Base-by-base conservation (phyloP, 345 rosid genomes). In the Gossypium arboreum region DNA sequence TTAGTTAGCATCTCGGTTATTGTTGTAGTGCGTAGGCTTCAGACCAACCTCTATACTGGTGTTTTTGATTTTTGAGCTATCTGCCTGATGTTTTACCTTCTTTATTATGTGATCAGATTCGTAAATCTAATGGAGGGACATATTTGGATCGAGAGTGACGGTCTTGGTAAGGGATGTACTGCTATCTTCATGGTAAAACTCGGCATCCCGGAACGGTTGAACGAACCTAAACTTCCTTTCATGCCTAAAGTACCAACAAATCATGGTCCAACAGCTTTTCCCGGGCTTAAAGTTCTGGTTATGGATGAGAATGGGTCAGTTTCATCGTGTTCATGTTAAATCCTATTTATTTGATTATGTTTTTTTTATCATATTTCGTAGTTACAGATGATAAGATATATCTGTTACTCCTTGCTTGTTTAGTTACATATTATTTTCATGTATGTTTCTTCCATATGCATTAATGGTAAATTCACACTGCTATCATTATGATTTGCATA, bases 101-200 rank as follows among this genome's bases (percentile, higher is more conserved):
- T 34, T 34, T 34, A 34, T 34, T 57, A 58, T 76, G 60, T 78
- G 76, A 75, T 71, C 83, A 95, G 99, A 88, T 95, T 93, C 83
- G 98, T 95, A 72, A 87, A 84, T 89, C 94, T 95, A 71, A 93
- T 95, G 99, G 97, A 84, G 72, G 99, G 99, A 71, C 89, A 95
- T 62, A 89, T 95, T 74, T 93, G 97, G 99, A 83, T 95, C 73
- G 99, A 95, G 80, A 93, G 98, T 41, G 97, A 93, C 52, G 99
- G 99, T 76, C 81, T 89, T 71, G 98, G 98, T 73, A 93, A 93
- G 82, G 99, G 99, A 73, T 95, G 92, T 78, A 90, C 88, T 1
- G 94, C 90, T 34, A 90, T 87, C 75, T 91, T 95, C 78, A 82
- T 87, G 63, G 92, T 90, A 75, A 91, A 93, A 80, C 94, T 95